Base-by-base conservation (phyloP, 2,329 filamentous ascomycete genomes). In the Xylariaceae sp. region DNA sequence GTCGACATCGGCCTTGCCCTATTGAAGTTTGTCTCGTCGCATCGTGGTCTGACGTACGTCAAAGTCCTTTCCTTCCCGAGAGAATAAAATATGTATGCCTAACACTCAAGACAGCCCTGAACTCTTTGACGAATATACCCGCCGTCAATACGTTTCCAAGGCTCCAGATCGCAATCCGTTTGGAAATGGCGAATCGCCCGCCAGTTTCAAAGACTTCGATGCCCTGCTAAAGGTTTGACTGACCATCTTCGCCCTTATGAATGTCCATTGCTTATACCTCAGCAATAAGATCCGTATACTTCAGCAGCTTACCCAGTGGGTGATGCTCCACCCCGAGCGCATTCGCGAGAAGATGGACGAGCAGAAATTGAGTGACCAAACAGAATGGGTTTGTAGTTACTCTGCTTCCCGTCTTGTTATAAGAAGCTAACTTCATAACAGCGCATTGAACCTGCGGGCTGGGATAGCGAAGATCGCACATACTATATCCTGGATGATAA, bases 401-500 rank as follows among this genome's bases (percentile, higher is more conserved):
- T 57, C 11, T 44, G 17, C 11, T 72, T 4, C n/a, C 6, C 9
- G 30, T 11, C 39, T 53, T 18, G 3, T n/a, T 13, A 15, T 75
- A 57, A 74, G 75, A 34, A 51, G 60, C 71, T 76, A 64, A 75
- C 64, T 30, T 39, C 17, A 11, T 13, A 15, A 4, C 56, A 88
- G 86, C 80, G 86, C 61, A 91, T 94, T 66, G 89, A 93, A 69
- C 88, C 89, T 0, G 87, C 88, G 63, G 94, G 94, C 8, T 97
- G 91, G 86, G 94, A 99, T 73, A 82, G 85, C 18, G 81, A 96
- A 51, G 92, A 96, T 64, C 87, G 91, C 44, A 87, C 86, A 42
- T 96, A 97, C 71, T 96, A 88, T 70, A 87, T 97, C 2, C 82
- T 99, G 2, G 93, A 97, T 68, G 94, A 99, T 72, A 95, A 97